Base-by-base conservation (phyloP, 2,329 filamentous ascomycete species). In the Acephala macrosclerotiorum region DNA sequence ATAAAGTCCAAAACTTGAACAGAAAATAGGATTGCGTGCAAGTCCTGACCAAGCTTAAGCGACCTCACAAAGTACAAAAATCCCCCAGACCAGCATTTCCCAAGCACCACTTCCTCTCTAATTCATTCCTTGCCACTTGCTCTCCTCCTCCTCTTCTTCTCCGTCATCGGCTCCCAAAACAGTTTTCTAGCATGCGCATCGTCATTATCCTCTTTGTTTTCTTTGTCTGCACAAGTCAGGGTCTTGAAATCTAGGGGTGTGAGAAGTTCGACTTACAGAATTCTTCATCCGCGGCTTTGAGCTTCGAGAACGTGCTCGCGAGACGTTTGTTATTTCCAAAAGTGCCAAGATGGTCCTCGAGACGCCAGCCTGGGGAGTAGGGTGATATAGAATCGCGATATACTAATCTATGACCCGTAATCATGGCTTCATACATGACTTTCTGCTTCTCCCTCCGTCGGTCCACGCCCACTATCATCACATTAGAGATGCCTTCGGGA, bases 371-470 rank as follows among this genome's bases (percentile, higher is more conserved):
- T 16, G 49, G 26, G 11, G 49, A 53, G 25, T n/a, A 53, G 3
- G 49, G 49, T 16, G 49, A n/a, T 33, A 11, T 16, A 16, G 49
- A 53, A 33, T 18, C 26, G 49, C 22, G 49, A n/a, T 53, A 53
- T 33, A 53, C 4, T 25, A 53, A n/a, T 8, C 26, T 53, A 53
- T 53, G 29, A 1, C 49, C 49, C 7, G 49, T 53, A 33, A 16
- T 53, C 49, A 53, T 53, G 3, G 49, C 49, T 53, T 53, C 49
- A 25, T 53, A 53, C 49, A 53, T 53, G 25, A 53, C 49, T 14
- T 53, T 53, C 14, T 53, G 49, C 49, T 33, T 53, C 25, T 53
- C 49, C 33, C 49, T 26, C 4, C 49, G 49, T 16, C 49, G 14
- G 18, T 53, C 49, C 1, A 53, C 12, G 12, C 49, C 18, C 29